These are phyloP conservation scores for Plectosphaerella cucumerina DNA, from an alignment of 2,329 filamentous ascomycete species.

Conservation along the genomic window DNA sequence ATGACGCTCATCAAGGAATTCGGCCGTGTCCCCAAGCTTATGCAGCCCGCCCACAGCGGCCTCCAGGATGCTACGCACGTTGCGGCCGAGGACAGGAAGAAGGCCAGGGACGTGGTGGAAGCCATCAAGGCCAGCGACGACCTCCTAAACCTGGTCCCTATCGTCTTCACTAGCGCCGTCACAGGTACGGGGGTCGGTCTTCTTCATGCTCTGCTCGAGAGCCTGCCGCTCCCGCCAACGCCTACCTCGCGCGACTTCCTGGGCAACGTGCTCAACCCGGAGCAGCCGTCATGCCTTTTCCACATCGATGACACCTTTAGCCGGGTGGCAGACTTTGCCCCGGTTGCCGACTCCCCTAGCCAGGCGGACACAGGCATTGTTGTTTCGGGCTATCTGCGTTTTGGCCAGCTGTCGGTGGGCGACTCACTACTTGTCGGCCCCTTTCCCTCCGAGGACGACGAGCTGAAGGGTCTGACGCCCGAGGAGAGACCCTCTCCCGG, in stretches of 20 bases:
- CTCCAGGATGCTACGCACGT: conserved; percentile 53
- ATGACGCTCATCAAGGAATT: conserved; percentile 73
- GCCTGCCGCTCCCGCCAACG: conserved; percentile 63
- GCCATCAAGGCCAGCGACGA: conserved; percentile 39
- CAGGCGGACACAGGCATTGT: conserved; percentile 60
- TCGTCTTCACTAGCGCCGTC: conserved; percentile 82
- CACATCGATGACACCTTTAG: conserved; percentile 90
- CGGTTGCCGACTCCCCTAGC: conserved; percentile 28
- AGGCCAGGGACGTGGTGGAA: conserved; percentile 53
- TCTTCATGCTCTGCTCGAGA: conserved; percentile 75
- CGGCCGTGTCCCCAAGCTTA: conserved; percentile 68
- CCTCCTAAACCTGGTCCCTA: conserved; percentile 62
- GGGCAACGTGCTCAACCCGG: conserved; percentile 52
- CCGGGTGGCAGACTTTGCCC: conserved; percentile 59
- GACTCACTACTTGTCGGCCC: conserved; percentile 78
- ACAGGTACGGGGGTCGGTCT: conserved; percentile 78
- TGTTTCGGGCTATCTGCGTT: conserved; percentile 78
- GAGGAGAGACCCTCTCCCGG: conserved; percentile 44
- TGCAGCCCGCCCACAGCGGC: conserved; percentile 52
- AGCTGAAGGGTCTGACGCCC: conserved; percentile 30
- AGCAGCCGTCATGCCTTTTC: conserved; percentile 65
- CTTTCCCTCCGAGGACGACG: conserved; percentile 57
- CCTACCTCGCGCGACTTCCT: conserved; percentile 51
- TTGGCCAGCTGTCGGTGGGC: conserved; percentile 72
- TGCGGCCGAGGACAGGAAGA: conserved; percentile 48